These are phyloP conservation scores for Starmerella etchellsii DNA, from an alignment of 805 yeast species.

Conservation along the genomic window DNA sequence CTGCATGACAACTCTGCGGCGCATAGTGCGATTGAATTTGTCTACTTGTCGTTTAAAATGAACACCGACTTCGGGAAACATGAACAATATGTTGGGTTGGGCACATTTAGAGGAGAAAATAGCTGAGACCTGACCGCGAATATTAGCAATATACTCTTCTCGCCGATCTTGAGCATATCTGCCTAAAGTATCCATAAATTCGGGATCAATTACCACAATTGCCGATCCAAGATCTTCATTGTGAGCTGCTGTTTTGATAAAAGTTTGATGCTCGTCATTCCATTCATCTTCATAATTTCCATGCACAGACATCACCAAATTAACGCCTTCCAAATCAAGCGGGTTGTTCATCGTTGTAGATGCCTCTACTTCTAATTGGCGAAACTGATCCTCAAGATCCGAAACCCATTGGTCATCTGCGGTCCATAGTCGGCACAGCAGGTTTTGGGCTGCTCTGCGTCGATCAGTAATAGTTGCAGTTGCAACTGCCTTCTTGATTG, in stretches of 20 bases:
- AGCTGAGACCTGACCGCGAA: not conserved
- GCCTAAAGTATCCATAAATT: constrained; percentile 7
- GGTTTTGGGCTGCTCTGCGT: constrained; percentile 1
- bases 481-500: not conserved
- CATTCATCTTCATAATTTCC: constrained; percentile 13
- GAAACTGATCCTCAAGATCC: not conserved
- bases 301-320: constrained; percentile 1
- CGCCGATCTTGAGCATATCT: not conserved
- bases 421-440: constrained; percentile 1
- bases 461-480: constrained; percentile 5
- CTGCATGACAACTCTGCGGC: constrained; percentile 3
- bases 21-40: constrained; percentile 10
- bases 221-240: constrained; percentile 4
- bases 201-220: constrained; percentile 5
- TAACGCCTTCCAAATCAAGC: constrained; percentile 4
- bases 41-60: constrained; percentile 8
- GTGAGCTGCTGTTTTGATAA: constrained; percentile 6
- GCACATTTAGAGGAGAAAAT: not conserved
- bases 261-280: constrained; percentile 4
- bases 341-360: not conserved
- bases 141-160: constrained; percentile 1
- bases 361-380: not conserved
- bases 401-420: not conserved
- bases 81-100: not conserved
- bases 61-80: constrained; percentile 11